Percentiles rank a stretch among this genome's conserved stretches.
Conservation (phyloP, 2,329 filamentous ascomycete species). For the Aspergillus oerlinghausenensis region DNA sequence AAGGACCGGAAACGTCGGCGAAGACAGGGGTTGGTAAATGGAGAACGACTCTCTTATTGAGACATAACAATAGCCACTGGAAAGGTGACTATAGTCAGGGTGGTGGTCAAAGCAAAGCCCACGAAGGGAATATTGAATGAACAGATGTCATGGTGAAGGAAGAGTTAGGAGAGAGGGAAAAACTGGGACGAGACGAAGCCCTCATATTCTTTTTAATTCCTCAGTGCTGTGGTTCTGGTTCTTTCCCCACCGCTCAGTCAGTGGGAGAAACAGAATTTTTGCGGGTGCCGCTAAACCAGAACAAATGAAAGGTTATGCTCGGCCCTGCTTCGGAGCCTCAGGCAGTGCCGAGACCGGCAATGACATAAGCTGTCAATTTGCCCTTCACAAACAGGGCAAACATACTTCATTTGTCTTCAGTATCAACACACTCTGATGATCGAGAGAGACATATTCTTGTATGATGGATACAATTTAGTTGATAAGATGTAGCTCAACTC, state of each 20-base stretch:
- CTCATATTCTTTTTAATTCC: slow-evolving; percentile 10
- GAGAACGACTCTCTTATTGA: slow-evolving; percentile 7
- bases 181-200: slow-evolving; percentile 5
- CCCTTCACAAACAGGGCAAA: background rate
- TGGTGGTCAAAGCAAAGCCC: slow-evolving; percentile 14
- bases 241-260: slow-evolving; percentile 12
- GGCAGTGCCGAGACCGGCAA: background rate
- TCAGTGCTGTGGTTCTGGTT: background rate
- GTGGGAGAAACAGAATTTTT: slow-evolving; percentile 12
- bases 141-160: slow-evolving; percentile 20
- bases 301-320: slow-evolving; percentile 8
- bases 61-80: slow-evolving; percentile 16
- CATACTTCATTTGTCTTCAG: background rate
- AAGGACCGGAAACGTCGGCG: background rate
- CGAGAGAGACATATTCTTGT: background rate
- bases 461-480: background rate
- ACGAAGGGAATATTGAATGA: slow-evolving; percentile 17
- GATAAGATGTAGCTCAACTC: background rate
- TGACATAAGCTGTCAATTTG: background rate
- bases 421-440: background rate
- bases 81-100: slow-evolving; percentile 7
- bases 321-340: background rate
- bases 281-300: slow-evolving; percentile 17
- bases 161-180: slow-evolving; percentile 17
- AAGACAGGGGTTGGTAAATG: background rate